phyloP scores from a whole-genome alignment of 2,329 filamentous ascomycete genomes.

The Gaeumannomyces sp. region DNA sequence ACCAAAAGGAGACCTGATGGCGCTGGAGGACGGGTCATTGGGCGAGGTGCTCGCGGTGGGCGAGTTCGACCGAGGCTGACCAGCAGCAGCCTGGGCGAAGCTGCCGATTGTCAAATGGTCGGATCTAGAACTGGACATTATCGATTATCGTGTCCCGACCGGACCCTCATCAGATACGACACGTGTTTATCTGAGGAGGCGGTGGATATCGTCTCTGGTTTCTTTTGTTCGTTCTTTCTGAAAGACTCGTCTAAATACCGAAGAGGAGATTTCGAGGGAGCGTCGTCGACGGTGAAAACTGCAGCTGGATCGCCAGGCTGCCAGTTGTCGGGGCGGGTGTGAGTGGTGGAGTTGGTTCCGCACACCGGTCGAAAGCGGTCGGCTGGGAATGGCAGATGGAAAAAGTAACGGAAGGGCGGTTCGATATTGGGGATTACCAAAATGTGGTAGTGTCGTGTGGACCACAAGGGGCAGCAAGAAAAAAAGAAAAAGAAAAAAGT shows the following conservation, averaged over 20 bases:
- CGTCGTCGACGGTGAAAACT: neutral
- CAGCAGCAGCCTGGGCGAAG: conserved; percentile 59
- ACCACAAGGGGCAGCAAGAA: conserved; percentile 1
- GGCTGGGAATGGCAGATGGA: neutral
- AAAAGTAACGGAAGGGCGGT: neutral
- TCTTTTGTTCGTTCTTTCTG: conserved; percentile 4
- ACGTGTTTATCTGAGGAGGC: neutral
- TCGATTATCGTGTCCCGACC: conserved; percentile 60
- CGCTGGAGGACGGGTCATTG: conserved; percentile 61
- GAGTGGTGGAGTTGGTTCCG: neutral
- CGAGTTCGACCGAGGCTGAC: conserved; percentile 67
- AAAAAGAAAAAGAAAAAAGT: neutral
- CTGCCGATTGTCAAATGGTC: conserved; percentile 85
- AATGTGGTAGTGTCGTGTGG: conserved; percentile 4
- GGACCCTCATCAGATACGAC: conserved; percentile 34
- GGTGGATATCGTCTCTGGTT: conserved; percentile 7
- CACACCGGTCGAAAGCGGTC: neutral
- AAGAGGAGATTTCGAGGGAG: neutral
- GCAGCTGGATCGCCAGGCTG: neutral
- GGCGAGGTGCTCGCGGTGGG: conserved; percentile 77
- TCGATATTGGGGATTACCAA: neutral
- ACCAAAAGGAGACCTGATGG: conserved; percentile 67
- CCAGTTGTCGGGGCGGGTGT: neutral
- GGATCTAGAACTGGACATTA: conserved; percentile 87
- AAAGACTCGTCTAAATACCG: neutral